These are phyloP conservation scores for Geranomyces michiganensis DNA, from an alignment of 192 early-diverging fungal species.

Conservation along the genomic window DNA sequence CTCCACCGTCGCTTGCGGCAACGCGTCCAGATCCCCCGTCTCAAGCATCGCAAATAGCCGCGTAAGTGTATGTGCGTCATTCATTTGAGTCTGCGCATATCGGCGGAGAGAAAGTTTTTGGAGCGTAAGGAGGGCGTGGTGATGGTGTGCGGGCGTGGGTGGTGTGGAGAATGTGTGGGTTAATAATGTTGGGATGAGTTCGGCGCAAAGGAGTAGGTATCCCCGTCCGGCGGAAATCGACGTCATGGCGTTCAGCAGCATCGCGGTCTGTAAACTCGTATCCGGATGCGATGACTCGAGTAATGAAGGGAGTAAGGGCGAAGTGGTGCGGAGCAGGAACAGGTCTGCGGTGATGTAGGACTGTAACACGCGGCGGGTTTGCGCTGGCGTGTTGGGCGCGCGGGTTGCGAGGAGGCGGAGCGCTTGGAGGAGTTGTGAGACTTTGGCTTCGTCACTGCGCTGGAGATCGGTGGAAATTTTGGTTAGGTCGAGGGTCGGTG, in stretches of 20 bases:
- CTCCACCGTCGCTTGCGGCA: conserved; percentile 50
- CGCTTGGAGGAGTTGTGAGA: conserved; percentile 42
- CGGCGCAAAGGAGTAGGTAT: conserved; percentile 36
- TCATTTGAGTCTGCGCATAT: conserved; percentile 46
- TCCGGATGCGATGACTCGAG: conserved; percentile 6
- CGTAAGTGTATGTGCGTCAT: conserved; percentile 38
- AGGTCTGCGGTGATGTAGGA: conserved; percentile 39
- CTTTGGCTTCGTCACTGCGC: conserved; percentile 6
- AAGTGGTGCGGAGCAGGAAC: conserved; percentile 24
- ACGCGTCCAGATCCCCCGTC: conserved; percentile 33
- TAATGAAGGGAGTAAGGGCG: neutral
- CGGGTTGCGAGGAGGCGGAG: conserved; percentile 20
- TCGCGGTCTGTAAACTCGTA: conserved; percentile 35
- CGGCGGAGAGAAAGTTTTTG: conserved; percentile 58
- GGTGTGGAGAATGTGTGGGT: conserved; percentile 23
- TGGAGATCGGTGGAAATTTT: conserved; percentile 35
- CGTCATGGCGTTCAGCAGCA: conserved; percentile 45
- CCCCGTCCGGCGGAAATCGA: conserved; percentile 47
- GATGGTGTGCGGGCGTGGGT: conserved; percentile 32
- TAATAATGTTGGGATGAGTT: conserved; percentile 36
- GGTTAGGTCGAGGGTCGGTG: conserved; percentile 34
- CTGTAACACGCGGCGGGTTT: conserved; percentile 21
- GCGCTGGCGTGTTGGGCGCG: neutral
- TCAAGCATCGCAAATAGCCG: conserved; percentile 42
- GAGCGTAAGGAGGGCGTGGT: conserved; percentile 49